A percentile compares a stretch with the other conserved stretches of the same genome.
Conservation (phyloP, 2,329 filamentous ascomycete genomes). For the Epicoccum sorghinum region DNA sequence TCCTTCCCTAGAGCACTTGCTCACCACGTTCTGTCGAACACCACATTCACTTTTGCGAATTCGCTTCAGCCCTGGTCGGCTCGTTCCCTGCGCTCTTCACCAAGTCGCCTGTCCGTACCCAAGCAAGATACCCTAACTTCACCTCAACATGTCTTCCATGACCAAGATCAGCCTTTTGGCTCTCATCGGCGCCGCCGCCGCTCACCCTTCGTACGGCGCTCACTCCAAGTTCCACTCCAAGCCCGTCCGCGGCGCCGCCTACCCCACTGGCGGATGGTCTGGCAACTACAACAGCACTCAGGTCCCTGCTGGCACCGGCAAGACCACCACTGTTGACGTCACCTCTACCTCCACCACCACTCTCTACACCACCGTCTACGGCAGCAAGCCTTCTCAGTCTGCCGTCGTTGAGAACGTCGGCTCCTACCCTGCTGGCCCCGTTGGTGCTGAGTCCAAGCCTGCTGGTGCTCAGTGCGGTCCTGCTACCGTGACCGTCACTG, state of each 20-base stretch:
- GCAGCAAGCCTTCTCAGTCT: conserved; percentile 24
- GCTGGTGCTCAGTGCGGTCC: conserved; percentile 30
- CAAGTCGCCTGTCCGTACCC: conserved; percentile 36
- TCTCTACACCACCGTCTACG: conserved; percentile 31
- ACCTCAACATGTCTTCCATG: conserved; percentile 42
- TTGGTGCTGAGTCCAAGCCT: conserved; percentile 10
- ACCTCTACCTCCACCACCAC: conserved; percentile 37
- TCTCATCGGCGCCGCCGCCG: conserved; percentile 49
- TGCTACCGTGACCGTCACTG: conserved; percentile 47
- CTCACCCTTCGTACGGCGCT: conserved; percentile 44
- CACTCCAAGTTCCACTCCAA: conserved; percentile 42
- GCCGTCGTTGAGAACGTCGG: conserved; percentile 25
- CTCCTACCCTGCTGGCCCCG: conserved; percentile 19
- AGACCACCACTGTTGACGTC: conserved; percentile 32
- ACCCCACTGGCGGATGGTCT: conserved; percentile 41
- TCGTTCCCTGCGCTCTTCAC: conserved; percentile 46
- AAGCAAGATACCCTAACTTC: conserved; percentile 20
- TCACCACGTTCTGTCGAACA: conserved; percentile 49
- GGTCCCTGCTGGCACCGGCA: conserved; percentile 30
- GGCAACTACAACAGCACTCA: conserved; percentile 32
- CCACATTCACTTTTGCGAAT: conserved; percentile 45
- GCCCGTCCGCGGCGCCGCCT: conserved; percentile 33
- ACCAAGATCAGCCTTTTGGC: conserved; percentile 52
- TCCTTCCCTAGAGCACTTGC: conserved; percentile 51
- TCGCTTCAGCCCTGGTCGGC: conserved; percentile 53